Evolutionary conservation across 768 basidiomycete genomes (phyloP).

Genomic region (Boletus subcaerulescens): DNA sequence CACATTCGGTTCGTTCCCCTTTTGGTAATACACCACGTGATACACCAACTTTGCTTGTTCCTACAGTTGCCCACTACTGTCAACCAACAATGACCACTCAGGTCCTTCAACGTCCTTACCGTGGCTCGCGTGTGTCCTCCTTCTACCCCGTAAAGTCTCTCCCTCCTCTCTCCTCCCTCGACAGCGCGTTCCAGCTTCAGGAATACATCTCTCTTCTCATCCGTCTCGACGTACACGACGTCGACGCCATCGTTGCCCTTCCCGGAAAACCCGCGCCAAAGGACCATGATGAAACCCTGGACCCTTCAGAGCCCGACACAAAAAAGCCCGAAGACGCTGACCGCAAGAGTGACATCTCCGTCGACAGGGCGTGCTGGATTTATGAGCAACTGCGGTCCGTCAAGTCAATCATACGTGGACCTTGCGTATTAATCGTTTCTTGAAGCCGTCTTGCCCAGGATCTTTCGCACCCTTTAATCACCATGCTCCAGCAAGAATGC

Average conservation of each 20-base stretch:
- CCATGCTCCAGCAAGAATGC: slow-evolving; percentile 83
- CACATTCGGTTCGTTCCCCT: neutral
- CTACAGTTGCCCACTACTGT: neutral
- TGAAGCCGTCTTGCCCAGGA: slow-evolving; percentile 83
- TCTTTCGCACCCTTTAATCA: slow-evolving; percentile 80
- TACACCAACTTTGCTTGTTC: neutral
- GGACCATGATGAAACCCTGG: slow-evolving; percentile 23
- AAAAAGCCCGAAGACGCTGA: slow-evolving; percentile 30
- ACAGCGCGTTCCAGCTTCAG: slow-evolving; percentile 92
- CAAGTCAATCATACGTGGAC: neutral
- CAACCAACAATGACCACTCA: slow-evolving; percentile 9
- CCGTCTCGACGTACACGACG: slow-evolving; percentile 82
- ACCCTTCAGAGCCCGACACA: slow-evolving; percentile 29
- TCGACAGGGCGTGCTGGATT: slow-evolving; percentile 85
- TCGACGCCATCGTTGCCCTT: slow-evolving; percentile 73
- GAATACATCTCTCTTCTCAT: slow-evolving; percentile 92
- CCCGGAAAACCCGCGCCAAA: slow-evolving; percentile 49
- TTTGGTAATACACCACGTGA: slow-evolving; percentile 19
- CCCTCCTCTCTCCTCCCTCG: slow-evolving; percentile 67
- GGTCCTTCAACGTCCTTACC: slow-evolving; percentile 61
- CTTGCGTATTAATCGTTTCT: slow-evolving; percentile 1
- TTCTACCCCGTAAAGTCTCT: slow-evolving; percentile 76
- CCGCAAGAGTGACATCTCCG: slow-evolving; percentile 48
- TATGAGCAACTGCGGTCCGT: slow-evolving; percentile 62
- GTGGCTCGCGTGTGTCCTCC: slow-evolving; percentile 73